Base-by-base conservation (phyloP, 805 yeast genomes). In the Nadsonia fulvescens region DNA sequence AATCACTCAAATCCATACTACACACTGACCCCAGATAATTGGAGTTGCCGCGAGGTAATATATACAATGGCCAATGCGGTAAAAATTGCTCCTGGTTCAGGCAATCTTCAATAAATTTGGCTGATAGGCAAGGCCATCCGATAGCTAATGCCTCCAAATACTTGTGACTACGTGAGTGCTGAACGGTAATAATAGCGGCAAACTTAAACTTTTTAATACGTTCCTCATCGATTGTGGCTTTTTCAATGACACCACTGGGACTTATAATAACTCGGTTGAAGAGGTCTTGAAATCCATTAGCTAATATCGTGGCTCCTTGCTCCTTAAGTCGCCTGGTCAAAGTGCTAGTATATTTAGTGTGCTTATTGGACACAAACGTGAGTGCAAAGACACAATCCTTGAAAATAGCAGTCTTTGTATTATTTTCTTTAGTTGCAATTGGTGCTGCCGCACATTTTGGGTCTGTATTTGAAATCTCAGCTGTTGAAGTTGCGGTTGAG, bases 91-190 rank as follows among this genome's bases (percentile, higher is more conserved):
- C 30, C n/a, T 23, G 21, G 24, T 42, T 40, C 2, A 64, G 37
- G 30, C 73, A 59, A 31, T 70, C 73, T 5, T 46, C 42, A 3
- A 79, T 51, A 36, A 63, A 81, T 6, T 48, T 42, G 30, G 63
- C 61, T 3, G 78, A 69, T 15, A 82, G 40, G 11, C 76, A 61
- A 2, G 95, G 95, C 93, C 93, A 81, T 3, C 86, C 83, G 22
- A 81, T 42, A 0, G 86, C 77, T 10, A 81, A 45, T 2, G 74
- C 68, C 40, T 78, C 89, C 6, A 82, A 44, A 43, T 74, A 82
- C 40, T 81, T 82, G 6, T 70, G 58, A 24, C 82, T 77, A 18
- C 93, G 53, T 11, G 65, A 56, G 30, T 63, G 60, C 15, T 56
- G 57, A 19, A 59, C 60, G 0, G 86, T 60, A 1, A 82, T 48